These are phyloP conservation scores for Camellia japonica DNA, from an alignment of 148 eudicot species.

Conservation along the genomic window DNA sequence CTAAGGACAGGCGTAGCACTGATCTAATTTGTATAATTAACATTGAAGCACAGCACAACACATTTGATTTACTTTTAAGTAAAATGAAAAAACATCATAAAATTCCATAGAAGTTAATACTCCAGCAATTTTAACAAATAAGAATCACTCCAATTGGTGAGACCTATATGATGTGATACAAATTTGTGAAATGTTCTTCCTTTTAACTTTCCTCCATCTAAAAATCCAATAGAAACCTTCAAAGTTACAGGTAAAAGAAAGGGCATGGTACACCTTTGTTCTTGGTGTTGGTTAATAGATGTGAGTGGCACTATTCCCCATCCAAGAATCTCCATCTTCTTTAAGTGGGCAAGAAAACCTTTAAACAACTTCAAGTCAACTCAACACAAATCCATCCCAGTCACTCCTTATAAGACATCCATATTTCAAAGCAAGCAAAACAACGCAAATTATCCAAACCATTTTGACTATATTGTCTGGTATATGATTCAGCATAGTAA, in stretches of 20 bases:
- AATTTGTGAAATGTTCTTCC: too few species aligned
- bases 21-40: too few species aligned
- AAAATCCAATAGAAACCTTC: neutral
- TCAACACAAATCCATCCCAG: neutral
- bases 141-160: neutral
- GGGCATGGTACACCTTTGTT: too few species aligned
- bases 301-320: too few species aligned
- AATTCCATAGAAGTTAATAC: neutral
- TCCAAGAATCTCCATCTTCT: too few species aligned
- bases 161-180: neutral
- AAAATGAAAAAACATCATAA: too few species aligned
- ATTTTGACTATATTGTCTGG: neutral
- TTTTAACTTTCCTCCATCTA: neutral
- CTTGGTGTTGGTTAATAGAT: too few species aligned
- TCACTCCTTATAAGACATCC: neutral
- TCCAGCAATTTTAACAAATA: neutral
- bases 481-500: neutral
- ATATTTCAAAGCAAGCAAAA: neutral
- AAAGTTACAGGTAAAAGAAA: neutral
- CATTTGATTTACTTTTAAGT: too few species aligned
- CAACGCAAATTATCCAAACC: neutral
- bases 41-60: too few species aligned
- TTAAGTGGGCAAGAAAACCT: neutral
- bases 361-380: neutral
- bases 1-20: too few species aligned